These are phyloP conservation scores for Suhomyces taliae DNA, from an alignment of 1,139 yeast species.

Conservation along the genomic window DNA sequence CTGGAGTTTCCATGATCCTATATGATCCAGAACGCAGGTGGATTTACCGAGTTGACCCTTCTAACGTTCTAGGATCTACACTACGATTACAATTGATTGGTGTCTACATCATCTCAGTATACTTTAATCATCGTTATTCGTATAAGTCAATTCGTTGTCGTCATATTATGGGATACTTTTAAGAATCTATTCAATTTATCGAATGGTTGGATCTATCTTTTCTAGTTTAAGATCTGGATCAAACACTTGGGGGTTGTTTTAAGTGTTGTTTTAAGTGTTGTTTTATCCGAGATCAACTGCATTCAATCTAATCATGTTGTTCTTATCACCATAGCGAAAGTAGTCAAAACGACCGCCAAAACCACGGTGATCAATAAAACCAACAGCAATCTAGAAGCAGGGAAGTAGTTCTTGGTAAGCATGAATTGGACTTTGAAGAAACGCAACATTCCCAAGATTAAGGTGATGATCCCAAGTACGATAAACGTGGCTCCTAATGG, in stretches of 20 bases:
- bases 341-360: constrained; percentile 20
- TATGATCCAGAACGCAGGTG: too few relatives aligned
- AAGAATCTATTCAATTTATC: too few relatives aligned
- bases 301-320: constrained; percentile 1
- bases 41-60: too few relatives aligned
- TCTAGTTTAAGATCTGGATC: too few relatives aligned
- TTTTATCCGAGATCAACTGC: neutral
- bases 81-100: too few relatives aligned
- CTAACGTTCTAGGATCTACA: too few relatives aligned
- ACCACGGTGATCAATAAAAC: constrained; percentile 34
- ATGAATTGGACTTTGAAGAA: constrained; percentile 44
- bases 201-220: too few relatives aligned
- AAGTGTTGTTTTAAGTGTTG: neutral
- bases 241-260: neutral
- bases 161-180: too few relatives aligned
- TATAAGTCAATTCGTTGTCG: too few relatives aligned
- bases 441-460: constrained; percentile 33
- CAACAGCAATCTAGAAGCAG: constrained; percentile 35
- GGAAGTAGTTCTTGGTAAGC: constrained; percentile 47
- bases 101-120: too few relatives aligned
- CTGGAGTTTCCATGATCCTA: too few relatives aligned
- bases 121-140: too few relatives aligned
- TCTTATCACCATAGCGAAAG: constrained; percentile 16
- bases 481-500: constrained; percentile 40
- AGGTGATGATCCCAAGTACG: constrained; percentile 34